A percentile compares a stretch with the other conserved stretches of the same genome.
phyloP scores from a whole-genome alignment of 108 stramenopile species.

The Nitzschia sp. region DNA sequence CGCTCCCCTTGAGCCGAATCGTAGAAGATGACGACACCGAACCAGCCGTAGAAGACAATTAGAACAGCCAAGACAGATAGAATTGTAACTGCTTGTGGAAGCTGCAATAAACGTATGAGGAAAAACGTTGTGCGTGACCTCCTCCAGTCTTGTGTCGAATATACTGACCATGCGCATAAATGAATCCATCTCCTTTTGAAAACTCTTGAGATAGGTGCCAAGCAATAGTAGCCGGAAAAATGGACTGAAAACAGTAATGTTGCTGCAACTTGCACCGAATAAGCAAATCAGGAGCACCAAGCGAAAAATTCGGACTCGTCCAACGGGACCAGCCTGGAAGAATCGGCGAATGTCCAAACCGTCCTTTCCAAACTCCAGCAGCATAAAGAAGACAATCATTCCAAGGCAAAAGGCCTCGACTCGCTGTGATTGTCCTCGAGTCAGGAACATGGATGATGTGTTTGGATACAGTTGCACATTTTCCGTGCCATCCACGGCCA shows the following conservation, averaged over 20 bases:
- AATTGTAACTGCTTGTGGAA: conserved; percentile 52
- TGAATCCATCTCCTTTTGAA: conserved; percentile 54
- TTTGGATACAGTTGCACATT: conserved; percentile 66
- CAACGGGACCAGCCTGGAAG: conserved; percentile 36
- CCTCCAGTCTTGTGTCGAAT: background rate
- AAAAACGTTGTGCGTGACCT: background rate
- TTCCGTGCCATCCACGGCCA: conserved; percentile 24
- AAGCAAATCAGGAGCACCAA: conserved; percentile 22
- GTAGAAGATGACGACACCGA: conserved; percentile 71
- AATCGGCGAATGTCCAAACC: conserved; percentile 50
- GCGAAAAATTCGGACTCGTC: conserved; percentile 15
- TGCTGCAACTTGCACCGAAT: background rate
- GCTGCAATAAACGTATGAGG: conserved; percentile 16
- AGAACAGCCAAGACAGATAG: conserved; percentile 47
- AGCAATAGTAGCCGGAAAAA: conserved; percentile 56
- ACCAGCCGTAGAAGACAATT: conserved; percentile 48
- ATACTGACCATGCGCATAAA: conserved; percentile 47
- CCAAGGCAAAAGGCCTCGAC: conserved; percentile 50
- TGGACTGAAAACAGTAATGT: conserved; percentile 40
- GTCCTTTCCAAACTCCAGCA: conserved; percentile 55
- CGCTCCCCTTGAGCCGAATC: conserved; percentile 49
- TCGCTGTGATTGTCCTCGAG: conserved; percentile 35
- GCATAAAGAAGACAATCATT: conserved; percentile 36
- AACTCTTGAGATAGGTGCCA: conserved; percentile 34
- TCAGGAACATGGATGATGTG: conserved; percentile 45